Conservation (phyloP, 2,329 filamentous ascomycete genomes). For the Calonectria naviculata region DNA sequence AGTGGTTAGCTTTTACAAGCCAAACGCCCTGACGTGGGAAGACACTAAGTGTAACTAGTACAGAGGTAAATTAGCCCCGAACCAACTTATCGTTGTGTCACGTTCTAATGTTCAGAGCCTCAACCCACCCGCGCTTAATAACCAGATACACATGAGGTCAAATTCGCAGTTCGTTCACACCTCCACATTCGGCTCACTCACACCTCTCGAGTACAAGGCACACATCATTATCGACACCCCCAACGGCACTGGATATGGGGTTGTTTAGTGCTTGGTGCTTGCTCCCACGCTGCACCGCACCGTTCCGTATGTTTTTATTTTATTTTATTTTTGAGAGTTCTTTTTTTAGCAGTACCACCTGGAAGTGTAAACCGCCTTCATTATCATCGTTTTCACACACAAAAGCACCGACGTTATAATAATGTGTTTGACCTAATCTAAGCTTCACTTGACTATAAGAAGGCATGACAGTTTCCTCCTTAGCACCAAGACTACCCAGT, state of each 20-base stretch:
- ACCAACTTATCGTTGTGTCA: neutral
- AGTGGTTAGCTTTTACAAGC: neutral
- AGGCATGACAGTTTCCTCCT: neutral
- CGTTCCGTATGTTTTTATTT: neutral
- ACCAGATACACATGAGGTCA: neutral
- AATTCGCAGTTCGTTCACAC: neutral
- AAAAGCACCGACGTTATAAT: too few species aligned
- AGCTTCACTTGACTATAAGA: neutral
- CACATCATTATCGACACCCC: neutral
- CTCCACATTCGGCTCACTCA: neutral
- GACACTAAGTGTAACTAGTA: neutral
- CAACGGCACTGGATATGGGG: neutral
- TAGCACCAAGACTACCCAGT: neutral
- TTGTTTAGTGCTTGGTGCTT: neutral
- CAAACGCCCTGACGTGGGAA: neutral
- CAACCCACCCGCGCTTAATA: constrained; percentile 4
- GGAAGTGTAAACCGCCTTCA: too few species aligned
- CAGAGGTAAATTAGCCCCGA: constrained; percentile 1
- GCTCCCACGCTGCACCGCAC: neutral
- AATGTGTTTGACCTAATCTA: too few species aligned
- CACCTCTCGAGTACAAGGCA: neutral
- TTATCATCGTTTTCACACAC: too few species aligned
- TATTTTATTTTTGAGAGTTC: neutral
- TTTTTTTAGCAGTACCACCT: too few species aligned
- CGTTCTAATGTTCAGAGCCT: neutral